Conservation (phyloP, 257 asterid genomes). For the Prunella vulgaris region DNA sequence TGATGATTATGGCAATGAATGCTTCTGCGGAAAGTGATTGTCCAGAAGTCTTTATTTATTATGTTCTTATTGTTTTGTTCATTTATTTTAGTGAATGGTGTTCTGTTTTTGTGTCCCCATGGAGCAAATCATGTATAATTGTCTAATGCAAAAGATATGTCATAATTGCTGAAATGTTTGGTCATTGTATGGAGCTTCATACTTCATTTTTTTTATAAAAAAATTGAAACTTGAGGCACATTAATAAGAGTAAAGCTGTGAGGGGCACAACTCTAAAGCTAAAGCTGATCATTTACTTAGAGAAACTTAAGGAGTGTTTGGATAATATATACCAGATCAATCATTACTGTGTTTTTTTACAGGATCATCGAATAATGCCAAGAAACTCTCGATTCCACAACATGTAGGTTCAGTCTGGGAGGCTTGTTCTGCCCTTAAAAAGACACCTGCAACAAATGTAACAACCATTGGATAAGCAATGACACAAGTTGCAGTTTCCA, state of each 20-base stretch:
- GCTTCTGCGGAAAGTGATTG: constrained; percentile 18
- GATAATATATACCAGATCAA: too few species aligned
- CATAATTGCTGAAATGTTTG: too few species aligned
- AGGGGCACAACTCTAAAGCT: too few species aligned
- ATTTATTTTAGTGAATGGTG: background rate
- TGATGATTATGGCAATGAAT: constrained; percentile 18
- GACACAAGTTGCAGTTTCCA: constrained; percentile 63
- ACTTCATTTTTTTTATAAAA: too few species aligned
- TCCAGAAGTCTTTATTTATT: background rate
- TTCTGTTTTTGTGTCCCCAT: background rate
- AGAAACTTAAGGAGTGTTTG: too few species aligned
- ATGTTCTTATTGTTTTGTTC: background rate
- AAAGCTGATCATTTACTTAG: too few species aligned
- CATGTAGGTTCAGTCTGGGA: constrained; percentile 85
- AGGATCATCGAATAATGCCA: constrained; percentile 49
- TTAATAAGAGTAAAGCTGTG: too few species aligned
- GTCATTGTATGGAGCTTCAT: too few species aligned
- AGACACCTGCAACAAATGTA: constrained; percentile 74
- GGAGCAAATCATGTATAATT: too few species aligned
- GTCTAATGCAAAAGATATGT: too few species aligned
- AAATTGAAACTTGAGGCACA: too few species aligned
- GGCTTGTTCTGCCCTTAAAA: constrained; percentile 75
- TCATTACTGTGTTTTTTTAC: constrained; percentile 7
- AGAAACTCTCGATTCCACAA: constrained; percentile 56
- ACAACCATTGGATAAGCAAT: constrained; percentile 88